phyloP scores from a whole-genome alignment of 176 grass and related monocot species.

The Saccharum spontaneum region DNA sequence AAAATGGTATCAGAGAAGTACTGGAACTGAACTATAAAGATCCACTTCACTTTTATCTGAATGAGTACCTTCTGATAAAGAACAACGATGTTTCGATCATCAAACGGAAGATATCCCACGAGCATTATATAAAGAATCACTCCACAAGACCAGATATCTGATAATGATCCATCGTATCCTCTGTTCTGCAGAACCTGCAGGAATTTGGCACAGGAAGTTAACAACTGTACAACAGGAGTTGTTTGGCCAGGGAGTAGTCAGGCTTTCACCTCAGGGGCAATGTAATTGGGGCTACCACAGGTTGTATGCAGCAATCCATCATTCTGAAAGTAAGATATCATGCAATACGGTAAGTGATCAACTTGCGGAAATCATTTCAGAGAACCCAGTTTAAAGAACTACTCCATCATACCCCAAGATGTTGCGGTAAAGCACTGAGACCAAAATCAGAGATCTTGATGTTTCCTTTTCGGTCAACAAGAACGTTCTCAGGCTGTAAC shows the following conservation, averaged over 20 bases:
- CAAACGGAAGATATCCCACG: conserved; percentile 74
- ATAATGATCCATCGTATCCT: conserved; percentile 80
- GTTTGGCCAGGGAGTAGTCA: background rate
- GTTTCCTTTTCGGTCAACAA: conserved; percentile 68
- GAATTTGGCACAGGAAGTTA: conserved; percentile 12
- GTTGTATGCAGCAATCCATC: conserved; percentile 92
- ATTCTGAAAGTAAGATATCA: conserved; percentile 40
- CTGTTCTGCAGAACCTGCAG: conserved; percentile 75
- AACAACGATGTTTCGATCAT: conserved; percentile 84
- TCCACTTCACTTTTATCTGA: background rate
- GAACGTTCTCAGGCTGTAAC: conserved; percentile 81
- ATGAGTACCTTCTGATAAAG: conserved; percentile 85
- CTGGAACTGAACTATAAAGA: background rate
- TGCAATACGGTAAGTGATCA: background rate
- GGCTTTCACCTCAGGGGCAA: conserved; percentile 73
- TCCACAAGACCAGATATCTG: conserved; percentile 93
- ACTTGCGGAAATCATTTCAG: background rate
- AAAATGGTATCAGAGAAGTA: background rate
- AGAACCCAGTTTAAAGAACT: background rate
- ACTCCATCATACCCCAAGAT: conserved; percentile 55
- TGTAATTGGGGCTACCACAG: conserved; percentile 94
- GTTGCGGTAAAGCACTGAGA: conserved; percentile 81
- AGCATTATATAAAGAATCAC: conserved; percentile 87
- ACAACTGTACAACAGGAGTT: background rate
- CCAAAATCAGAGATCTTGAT: conserved; percentile 97